Evolutionary conservation across 2,329 filamentous ascomycete genomes (phyloP).

Genomic region (Cladophialophora carrionii): DNA sequence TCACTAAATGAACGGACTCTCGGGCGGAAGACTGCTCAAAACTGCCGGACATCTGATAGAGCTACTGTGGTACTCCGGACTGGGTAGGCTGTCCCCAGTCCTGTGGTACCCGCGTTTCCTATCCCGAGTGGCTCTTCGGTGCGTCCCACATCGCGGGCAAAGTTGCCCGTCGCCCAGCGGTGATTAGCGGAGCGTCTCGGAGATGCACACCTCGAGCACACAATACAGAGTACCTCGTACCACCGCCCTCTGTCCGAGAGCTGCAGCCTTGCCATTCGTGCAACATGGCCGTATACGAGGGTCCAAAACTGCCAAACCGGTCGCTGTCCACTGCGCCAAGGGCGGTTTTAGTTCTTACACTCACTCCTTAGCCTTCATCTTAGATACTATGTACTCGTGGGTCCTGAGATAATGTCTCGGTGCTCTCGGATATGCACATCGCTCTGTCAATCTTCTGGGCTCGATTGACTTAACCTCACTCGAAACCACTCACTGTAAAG

Average conservation of each 20-base stretch:
- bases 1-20: neutral
- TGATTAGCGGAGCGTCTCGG: slow-evolving; percentile 1
- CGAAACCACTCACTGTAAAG: neutral
- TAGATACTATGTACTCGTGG: neutral
- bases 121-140: neutral
- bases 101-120: neutral
- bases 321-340: slow-evolving; percentile 2
- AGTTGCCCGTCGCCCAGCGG: slow-evolving; percentile 3
- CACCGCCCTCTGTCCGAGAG: neutral
- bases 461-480: no score
- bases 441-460: neutral
- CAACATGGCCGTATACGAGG: slow-evolving; percentile 6
- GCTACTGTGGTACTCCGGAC: no score
- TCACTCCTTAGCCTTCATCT: neutral
- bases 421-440: neutral
- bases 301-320: neutral
- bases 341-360: neutral
- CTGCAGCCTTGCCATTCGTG: slow-evolving; percentile 18
- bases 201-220: neutral
- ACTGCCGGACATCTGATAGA: neutral
- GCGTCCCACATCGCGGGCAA: neutral
- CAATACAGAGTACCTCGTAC: neutral
- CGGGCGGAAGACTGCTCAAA: neutral
- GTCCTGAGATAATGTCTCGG: neutral
- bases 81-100: neutral